Conservation (phyloP, 495 filamentous ascomycete species). For the Penicillium chermesinum region DNA sequence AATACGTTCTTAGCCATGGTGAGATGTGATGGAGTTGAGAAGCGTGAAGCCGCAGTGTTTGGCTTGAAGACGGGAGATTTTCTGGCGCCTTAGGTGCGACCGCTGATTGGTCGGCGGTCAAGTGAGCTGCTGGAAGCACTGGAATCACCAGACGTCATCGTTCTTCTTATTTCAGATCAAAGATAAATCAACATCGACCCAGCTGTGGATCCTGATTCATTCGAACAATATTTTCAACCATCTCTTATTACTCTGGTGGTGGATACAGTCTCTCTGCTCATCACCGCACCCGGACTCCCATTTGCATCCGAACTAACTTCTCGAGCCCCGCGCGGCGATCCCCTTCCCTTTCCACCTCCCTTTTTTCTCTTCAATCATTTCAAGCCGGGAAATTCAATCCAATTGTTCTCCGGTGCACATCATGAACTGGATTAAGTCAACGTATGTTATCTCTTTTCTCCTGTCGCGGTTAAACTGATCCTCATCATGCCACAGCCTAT, state of each 20-base stretch:
- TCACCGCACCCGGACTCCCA: conserved; percentile 12
- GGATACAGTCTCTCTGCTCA: too few relatives aligned
- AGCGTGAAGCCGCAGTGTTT: conserved; percentile 1
- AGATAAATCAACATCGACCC: too few relatives aligned
- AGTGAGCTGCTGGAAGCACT: conserved; percentile 17
- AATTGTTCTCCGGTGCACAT: conserved; percentile 8
- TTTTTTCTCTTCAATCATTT: conserved; percentile 13
- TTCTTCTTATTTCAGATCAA: background rate
- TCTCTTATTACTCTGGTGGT: too few relatives aligned
- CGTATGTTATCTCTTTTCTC: conserved; percentile 42
- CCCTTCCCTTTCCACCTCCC: conserved; percentile 19
- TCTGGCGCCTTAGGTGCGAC: conserved; percentile 6
- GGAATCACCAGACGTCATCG: conserved; percentile 21
- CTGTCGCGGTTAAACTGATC: conserved; percentile 19
- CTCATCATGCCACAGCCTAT: conserved; percentile 53
- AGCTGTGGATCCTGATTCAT: too few relatives aligned
- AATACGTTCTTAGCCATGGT: conserved; percentile 74
- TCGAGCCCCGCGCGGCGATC: conserved; percentile 32
- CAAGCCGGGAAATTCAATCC: background rate
- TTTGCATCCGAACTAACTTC: conserved; percentile 25
- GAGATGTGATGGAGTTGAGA: conserved; percentile 9
- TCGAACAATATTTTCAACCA: too few relatives aligned
- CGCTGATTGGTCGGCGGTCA: conserved; percentile 20
- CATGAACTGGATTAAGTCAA: conserved; percentile 71
- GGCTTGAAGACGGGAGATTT: conserved; percentile 23